Base-by-base conservation (phyloP, 306 rosid genomes). In the Lotus japonicus region DNA sequence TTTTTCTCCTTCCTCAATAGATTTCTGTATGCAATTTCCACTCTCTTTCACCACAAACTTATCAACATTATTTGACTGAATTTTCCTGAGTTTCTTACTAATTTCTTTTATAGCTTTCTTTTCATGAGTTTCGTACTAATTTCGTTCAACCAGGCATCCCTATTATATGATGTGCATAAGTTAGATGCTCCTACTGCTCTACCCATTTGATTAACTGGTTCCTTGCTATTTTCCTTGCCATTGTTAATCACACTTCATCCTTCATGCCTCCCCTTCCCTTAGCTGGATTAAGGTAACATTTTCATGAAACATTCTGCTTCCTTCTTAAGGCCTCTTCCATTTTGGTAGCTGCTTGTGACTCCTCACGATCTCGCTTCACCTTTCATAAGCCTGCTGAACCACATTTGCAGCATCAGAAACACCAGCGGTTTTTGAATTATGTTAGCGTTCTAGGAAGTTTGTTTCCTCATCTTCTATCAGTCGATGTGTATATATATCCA, bases 321-420 rank as follows among this genome's bases (percentile, higher is more conserved):
- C 70, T 71, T 71, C 21, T 65, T 53, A 78, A 65, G 48, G 82
- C 78, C 36, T 78, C 82, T 71, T 78, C 82, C 81, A 72, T 90
- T 76, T 82, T 88, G 39, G 57, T 61, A 61, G 94, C 90, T 12
- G 89, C 96, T 73, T 90, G 96, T 41, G 96, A 89, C 58, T 83
- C 95, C 84, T 85, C 97, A 0, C 98, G 97, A 36, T 86, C 92
- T 77, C 95, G 88, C 81, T 82, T 94, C 72, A 91, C 97, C 82
- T 88, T 90, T 88, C 90, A 60, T 90, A 90, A 10, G 97, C 96
- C 76, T 86, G 97, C 68, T 88, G 94, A 76, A 94, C 98, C 73
- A 88, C 84, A 53, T 26, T 88, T 62, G 97, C 96, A 62, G 98
- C 88, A 39, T 81, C 49, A 21, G 98, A 84, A 81, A 88, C 77